Conservation (phyloP, 1,284 basidiomycete genomes). For the Coriolopsis trogii region DNA sequence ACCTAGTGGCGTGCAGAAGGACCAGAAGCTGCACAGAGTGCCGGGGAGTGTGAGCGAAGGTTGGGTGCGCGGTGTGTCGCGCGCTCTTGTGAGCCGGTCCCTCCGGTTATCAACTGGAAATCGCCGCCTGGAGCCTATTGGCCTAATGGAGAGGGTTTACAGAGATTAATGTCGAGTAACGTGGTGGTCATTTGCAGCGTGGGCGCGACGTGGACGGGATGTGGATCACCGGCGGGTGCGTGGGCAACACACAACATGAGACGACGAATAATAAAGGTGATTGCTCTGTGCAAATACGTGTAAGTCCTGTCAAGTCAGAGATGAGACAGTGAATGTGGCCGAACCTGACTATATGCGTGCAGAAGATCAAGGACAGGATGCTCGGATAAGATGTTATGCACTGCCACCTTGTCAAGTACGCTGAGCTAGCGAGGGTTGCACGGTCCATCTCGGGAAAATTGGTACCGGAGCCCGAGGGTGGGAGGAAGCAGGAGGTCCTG, state of each 20-base stretch:
- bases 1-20: constrained; percentile 3
- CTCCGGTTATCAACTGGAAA: constrained; percentile 26
- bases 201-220: constrained; percentile 20
- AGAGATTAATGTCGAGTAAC: constrained; percentile 12
- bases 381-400: constrained; percentile 4
- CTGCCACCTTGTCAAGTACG: constrained; percentile 9
- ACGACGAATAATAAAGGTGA: too few relatives aligned
- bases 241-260: not conserved
- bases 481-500: constrained; percentile 2
- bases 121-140: constrained; percentile 20
- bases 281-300: too few relatives aligned
- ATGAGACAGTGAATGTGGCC: too few relatives aligned
- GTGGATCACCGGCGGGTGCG: not conserved
- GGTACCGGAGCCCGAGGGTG: not conserved
- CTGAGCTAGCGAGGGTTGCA: constrained; percentile 3
- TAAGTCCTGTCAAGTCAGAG: too few relatives aligned
- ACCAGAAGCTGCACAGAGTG: too few relatives aligned
- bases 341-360: not conserved
- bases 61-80: constrained; percentile 5
- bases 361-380: constrained; percentile 1
- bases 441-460: constrained; percentile 6
- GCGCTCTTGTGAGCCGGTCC: constrained; percentile 13
- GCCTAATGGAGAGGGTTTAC: constrained; percentile 14
- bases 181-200: constrained; percentile 23
- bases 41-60: constrained; percentile 1